A percentile compares a stretch with the other conserved stretches of the same genome.
Conservation (phyloP, 2,329 filamentous ascomycete species). For the Ophiosphaerella narmari region DNA sequence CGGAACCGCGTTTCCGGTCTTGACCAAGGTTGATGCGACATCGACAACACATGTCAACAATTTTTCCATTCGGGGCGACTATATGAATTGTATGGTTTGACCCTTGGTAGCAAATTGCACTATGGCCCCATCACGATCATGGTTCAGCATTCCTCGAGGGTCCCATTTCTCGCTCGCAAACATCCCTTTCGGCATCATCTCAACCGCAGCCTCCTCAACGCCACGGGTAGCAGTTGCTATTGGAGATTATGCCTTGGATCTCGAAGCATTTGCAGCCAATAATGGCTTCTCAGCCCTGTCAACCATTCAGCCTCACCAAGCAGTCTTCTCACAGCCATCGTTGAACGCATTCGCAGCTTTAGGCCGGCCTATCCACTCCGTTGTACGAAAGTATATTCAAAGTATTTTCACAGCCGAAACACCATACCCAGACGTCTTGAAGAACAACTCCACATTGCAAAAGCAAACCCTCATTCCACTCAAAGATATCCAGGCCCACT, state of each 20-base stretch:
- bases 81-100: too few relatives aligned
- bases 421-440: constrained; percentile 63
- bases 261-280: constrained; percentile 63
- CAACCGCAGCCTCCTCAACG: constrained; percentile 59
- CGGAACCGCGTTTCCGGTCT: constrained; percentile 17
- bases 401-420: constrained; percentile 66
- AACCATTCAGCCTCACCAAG: constrained; percentile 60
- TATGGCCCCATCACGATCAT: constrained; percentile 53
- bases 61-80: too few relatives aligned
- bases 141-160: constrained; percentile 63
- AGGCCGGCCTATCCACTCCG: constrained; percentile 68
- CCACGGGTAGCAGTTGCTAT: constrained; percentile 73
- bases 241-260: constrained; percentile 72
- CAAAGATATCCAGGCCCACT: constrained; percentile 64
- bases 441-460: constrained; percentile 64
- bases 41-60: too few relatives aligned
- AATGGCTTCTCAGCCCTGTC: constrained; percentile 65
- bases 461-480: constrained; percentile 64
- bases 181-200: constrained; percentile 83
- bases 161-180: constrained; percentile 78
- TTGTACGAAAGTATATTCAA: constrained; percentile 72
- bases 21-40: too few relatives aligned
- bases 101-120: neutral
- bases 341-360: constrained; percentile 76
- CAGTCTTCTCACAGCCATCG: constrained; percentile 67